These are phyloP conservation scores for Populus euphratica DNA, from an alignment of 345 rosid genomes.

Conservation along the genomic window DNA sequence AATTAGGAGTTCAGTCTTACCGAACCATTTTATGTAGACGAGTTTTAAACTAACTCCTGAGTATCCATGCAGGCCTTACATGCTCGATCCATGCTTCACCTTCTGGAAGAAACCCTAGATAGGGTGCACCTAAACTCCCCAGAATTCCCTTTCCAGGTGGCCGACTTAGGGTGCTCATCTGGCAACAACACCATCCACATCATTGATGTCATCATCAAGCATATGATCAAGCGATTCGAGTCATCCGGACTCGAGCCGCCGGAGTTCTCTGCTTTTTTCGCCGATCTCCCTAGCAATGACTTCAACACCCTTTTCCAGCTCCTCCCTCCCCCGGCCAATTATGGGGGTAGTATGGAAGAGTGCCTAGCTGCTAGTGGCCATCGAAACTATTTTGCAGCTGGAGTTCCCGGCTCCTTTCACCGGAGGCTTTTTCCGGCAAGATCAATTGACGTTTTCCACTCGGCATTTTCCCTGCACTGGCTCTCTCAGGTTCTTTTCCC, in stretches of 20 bases:
- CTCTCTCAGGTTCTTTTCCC: slow-evolving; percentile 66
- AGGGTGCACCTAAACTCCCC: slow-evolving; percentile 49
- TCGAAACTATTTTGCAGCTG: slow-evolving; percentile 77
- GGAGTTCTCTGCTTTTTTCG: slow-evolving; percentile 79
- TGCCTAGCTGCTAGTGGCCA: slow-evolving; percentile 68
- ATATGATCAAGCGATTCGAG: slow-evolving; percentile 67
- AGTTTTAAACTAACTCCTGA: not conserved
- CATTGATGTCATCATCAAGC: slow-evolving; percentile 70
- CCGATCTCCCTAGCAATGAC: slow-evolving; percentile 92
- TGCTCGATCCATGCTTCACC: slow-evolving; percentile 87
- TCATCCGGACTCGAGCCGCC: slow-evolving; percentile 52
- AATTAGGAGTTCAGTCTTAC: too few species aligned
- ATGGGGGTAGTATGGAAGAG: slow-evolving; percentile 75
- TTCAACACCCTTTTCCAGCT: slow-evolving; percentile 94
- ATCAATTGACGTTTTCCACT: slow-evolving; percentile 77
- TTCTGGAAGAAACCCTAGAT: slow-evolving; percentile 82
- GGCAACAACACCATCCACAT: slow-evolving; percentile 69
- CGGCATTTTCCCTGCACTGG: slow-evolving; percentile 95
- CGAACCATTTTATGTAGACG: too few species aligned
- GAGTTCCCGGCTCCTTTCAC: slow-evolving; percentile 87
- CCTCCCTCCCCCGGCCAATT: slow-evolving; percentile 56
- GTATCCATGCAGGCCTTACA: slow-evolving; percentile 58
- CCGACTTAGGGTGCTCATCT: slow-evolving; percentile 87
- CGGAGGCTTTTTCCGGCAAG: slow-evolving; percentile 76
- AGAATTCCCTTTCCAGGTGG: slow-evolving; percentile 64